Percentiles rank a stretch among this genome's conserved stretches.
phyloP scores from a whole-genome alignment of 495 filamentous ascomycete species.

The Tuber indicum region DNA sequence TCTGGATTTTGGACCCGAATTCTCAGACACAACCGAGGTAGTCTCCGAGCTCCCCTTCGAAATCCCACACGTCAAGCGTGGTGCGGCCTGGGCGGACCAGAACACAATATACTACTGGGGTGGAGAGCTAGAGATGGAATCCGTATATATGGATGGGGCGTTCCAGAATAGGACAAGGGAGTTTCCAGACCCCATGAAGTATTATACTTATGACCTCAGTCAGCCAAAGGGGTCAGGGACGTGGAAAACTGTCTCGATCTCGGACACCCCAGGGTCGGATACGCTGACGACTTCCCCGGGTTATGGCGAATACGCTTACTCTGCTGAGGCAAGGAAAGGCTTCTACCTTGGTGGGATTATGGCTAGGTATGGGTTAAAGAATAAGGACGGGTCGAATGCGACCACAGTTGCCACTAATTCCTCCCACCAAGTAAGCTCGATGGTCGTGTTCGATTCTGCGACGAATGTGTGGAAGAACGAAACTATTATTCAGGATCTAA shows the following conservation, averaged over 20 bases:
- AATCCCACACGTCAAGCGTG: background rate
- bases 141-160: background rate
- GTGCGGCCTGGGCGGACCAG: background rate
- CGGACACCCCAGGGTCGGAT: background rate
- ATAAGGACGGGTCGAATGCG: background rate
- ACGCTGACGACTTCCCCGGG: background rate
- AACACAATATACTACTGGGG: slow-evolving; percentile 1
- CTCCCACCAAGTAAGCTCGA: background rate
- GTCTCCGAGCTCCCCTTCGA: background rate
- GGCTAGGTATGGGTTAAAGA: background rate
- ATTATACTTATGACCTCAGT: background rate
- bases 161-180: background rate
- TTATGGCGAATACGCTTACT: background rate
- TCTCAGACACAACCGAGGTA: background rate
- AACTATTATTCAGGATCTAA: background rate
- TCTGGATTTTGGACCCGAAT: background rate
- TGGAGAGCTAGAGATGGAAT: background rate
- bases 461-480: background rate
- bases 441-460: background rate
- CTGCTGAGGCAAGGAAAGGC: background rate
- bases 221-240: background rate
- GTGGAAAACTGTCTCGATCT: background rate
- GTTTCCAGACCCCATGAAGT: background rate
- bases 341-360: background rate
- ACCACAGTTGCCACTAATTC: background rate